These are phyloP conservation scores for Leptodermis oblonga DNA, from an alignment of 257 asterid genomes.

Conservation along the genomic window DNA sequence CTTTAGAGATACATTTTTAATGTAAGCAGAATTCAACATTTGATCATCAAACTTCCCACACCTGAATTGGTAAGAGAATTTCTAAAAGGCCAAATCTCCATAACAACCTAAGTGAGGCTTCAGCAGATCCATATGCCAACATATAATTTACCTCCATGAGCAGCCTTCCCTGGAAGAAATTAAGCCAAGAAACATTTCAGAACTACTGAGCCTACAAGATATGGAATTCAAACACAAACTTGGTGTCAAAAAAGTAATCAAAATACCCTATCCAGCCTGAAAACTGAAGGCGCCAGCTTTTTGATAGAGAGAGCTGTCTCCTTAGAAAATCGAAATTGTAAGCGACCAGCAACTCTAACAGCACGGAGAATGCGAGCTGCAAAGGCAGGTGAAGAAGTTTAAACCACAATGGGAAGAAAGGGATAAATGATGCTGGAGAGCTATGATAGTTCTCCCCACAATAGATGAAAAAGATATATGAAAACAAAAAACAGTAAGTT, in stretches of 20 bases:
- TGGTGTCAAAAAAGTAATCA: slow-evolving; percentile 10
- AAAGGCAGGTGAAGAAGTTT: slow-evolving; percentile 6
- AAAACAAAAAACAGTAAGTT: background rate
- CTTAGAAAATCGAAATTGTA: slow-evolving; percentile 55
- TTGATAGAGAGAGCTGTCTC: slow-evolving; percentile 64
- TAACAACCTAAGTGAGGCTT: slow-evolving; percentile 71
- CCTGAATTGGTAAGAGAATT: slow-evolving; percentile 77
- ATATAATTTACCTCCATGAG: slow-evolving; percentile 92
- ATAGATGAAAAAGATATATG: background rate
- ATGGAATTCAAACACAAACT: slow-evolving; percentile 15
- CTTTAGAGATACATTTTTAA: slow-evolving; percentile 5
- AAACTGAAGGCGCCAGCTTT: slow-evolving; percentile 47
- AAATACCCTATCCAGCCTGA: slow-evolving; percentile 71
- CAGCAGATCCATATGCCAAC: slow-evolving; percentile 90
- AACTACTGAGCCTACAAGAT: background rate
- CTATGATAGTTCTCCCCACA: background rate
- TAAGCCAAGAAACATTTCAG: background rate
- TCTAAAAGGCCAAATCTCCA: slow-evolving; percentile 87
- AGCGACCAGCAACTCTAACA: slow-evolving; percentile 73
- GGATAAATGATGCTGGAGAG: background rate
- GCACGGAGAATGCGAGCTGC: slow-evolving; percentile 92
- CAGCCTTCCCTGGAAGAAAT: slow-evolving; percentile 60
- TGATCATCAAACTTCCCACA: slow-evolving; percentile 11
- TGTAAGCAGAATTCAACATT: background rate
- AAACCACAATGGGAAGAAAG: slow-evolving; percentile 6